Conservation (phyloP, 2,329 filamentous ascomycete species). For the Ophiocordyceps robertsii region DNA sequence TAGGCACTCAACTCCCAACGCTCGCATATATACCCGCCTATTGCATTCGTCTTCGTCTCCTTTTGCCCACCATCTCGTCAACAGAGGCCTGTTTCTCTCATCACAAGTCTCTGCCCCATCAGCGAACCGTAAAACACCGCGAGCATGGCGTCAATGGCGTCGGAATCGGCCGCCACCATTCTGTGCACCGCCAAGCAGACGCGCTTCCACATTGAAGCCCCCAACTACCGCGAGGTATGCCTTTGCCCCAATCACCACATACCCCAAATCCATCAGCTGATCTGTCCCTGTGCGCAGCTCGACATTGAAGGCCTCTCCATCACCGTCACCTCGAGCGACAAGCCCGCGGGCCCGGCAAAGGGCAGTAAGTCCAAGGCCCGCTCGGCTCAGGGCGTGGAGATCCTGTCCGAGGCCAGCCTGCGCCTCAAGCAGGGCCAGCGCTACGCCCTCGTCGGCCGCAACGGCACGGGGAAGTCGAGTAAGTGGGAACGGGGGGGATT, state of each 20-base stretch:
- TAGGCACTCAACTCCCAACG: no score
- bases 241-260: no score
- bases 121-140: not conserved
- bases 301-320: conserved; percentile 64
- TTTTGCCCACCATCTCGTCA: no score
- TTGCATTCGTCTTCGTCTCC: no score
- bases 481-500: conserved; percentile 11
- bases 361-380: conserved; percentile 35
- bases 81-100: no score
- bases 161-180: conserved; percentile 38
- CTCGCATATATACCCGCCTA: no score
- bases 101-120: not conserved
- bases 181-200: conserved; percentile 55
- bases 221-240: conserved; percentile 42
- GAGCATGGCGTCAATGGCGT: conserved; percentile 32
- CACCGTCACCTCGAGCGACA: conserved; percentile 37
- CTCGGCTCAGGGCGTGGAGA: conserved; percentile 39
- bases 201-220: conserved; percentile 45
- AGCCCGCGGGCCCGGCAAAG: conserved; percentile 26
- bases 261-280: no score
- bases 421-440: conserved; percentile 58
- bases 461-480: conserved; percentile 77
- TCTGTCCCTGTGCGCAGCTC: conserved; percentile 27
- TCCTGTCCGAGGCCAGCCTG: conserved; percentile 56
- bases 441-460: conserved; percentile 69